These are phyloP conservation scores for Diaporthe sp. DNA, from an alignment of 2,329 filamentous ascomycete species.

Conservation along the genomic window DNA sequence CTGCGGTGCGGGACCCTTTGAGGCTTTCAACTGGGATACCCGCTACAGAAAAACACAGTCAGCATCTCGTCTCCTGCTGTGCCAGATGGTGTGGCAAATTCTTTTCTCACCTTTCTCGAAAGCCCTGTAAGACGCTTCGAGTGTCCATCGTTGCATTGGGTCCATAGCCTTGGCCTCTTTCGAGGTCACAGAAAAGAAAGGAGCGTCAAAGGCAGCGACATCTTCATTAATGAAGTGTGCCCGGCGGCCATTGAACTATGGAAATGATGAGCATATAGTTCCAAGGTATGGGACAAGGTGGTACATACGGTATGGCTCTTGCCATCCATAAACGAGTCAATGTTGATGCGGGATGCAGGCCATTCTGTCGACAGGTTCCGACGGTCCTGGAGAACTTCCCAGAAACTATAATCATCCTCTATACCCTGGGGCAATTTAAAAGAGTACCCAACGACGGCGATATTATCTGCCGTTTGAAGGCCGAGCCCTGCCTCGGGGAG, in stretches of 20 bases:
- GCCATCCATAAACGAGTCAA: slow-evolving; percentile 39
- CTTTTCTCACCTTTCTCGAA: slow-evolving; percentile 48
- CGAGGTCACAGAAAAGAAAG: slow-evolving; percentile 50
- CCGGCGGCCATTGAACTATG: not conserved
- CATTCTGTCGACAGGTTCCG: slow-evolving; percentile 46
- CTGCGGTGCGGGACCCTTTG: slow-evolving; percentile 44
- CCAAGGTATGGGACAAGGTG: not conserved
- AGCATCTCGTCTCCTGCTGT: slow-evolving; percentile 1
- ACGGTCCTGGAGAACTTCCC: slow-evolving; percentile 45
- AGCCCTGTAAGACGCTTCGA: slow-evolving; percentile 48
- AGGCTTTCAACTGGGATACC: slow-evolving; percentile 46
- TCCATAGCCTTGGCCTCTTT: slow-evolving; percentile 50
- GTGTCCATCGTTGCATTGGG: slow-evolving; percentile 48
- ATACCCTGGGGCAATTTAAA: slow-evolving; percentile 50
- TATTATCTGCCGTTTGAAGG: not conserved
- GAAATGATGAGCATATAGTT: not conserved
- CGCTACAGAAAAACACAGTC: slow-evolving; percentile 39
- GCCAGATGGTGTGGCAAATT: not conserved
- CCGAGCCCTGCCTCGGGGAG: not conserved
- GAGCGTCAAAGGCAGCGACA: slow-evolving; percentile 48
- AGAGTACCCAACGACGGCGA: slow-evolving; percentile 50
- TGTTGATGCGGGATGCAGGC: slow-evolving; percentile 45
- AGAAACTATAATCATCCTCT: slow-evolving; percentile 45
- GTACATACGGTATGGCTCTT: slow-evolving; percentile 6
- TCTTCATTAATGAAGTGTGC: slow-evolving; percentile 49